Evolutionary conservation across 2,329 filamentous ascomycete genomes (phyloP).

Genomic region (Ophiocordyceps robertsii): DNA sequence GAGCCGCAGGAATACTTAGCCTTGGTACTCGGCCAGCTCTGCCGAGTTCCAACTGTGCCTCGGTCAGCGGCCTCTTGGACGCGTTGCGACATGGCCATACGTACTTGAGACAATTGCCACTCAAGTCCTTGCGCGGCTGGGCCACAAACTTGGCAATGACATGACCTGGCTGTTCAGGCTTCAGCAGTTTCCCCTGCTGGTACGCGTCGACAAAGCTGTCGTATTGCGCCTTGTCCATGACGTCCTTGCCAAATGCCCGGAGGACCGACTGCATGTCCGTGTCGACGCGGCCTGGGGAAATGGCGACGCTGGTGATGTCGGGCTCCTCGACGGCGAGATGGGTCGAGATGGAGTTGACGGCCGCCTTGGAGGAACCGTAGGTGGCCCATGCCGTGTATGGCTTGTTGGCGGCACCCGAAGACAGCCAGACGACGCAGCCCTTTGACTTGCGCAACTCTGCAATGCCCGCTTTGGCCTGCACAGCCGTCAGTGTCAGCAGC

Average conservation of each 20-base stretch:
- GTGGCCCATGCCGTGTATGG: conserved; percentile 63
- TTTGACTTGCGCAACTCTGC: conserved; percentile 52
- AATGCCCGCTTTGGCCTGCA: conserved; percentile 58
- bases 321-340: conserved; percentile 69
- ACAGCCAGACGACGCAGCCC: conserved; percentile 65
- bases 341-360: conserved; percentile 62
- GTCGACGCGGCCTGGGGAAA: conserved; percentile 72
- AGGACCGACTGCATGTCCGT: conserved; percentile 85
- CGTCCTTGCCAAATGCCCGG: conserved; percentile 41
- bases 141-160: conserved; percentile 73
- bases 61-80: conserved; percentile 6
- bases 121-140: conserved; percentile 51
- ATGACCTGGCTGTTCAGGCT: conserved; percentile 70
- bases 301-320: conserved; percentile 55
- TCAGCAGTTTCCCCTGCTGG: conserved; percentile 57
- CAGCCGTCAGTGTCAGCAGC: conserved; percentile 1
- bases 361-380: conserved; percentile 75
- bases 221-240: conserved; percentile 45
- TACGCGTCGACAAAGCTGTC: conserved; percentile 56
- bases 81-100: conserved; percentile 12
- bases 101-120: conserved; percentile 62
- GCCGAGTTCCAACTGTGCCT: conserved; percentile 21
- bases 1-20: conserved; percentile 10
- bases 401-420: conserved; percentile 59
- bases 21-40: conserved; percentile 41